Percentiles rank a stretch among this genome's conserved stretches.
Conservation (phyloP, 1,139 yeast genomes). For the Candida gigantensis region DNA sequence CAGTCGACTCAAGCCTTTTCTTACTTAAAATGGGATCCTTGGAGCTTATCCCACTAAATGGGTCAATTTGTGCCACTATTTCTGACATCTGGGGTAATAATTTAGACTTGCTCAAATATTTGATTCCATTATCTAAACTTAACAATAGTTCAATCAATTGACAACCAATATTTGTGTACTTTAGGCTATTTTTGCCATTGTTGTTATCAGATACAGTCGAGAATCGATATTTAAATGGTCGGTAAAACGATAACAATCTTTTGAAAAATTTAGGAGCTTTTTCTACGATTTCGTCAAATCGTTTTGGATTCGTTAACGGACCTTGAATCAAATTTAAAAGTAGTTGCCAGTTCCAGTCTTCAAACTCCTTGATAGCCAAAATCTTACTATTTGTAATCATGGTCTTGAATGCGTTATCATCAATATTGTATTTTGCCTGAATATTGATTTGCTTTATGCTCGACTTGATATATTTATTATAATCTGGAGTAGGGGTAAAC, state of each 20-base stretch:
- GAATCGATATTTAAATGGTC: slow-evolving; percentile 89
- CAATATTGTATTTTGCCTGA: slow-evolving; percentile 54
- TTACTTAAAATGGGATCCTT: slow-evolving; percentile 73
- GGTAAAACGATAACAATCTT: slow-evolving; percentile 77
- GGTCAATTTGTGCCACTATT: slow-evolving; percentile 82
- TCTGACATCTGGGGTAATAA: slow-evolving; percentile 85
- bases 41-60: slow-evolving; percentile 72
- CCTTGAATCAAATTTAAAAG: slow-evolving; percentile 73
- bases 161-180: slow-evolving; percentile 71
- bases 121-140: slow-evolving; percentile 62
- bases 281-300: slow-evolving; percentile 76
- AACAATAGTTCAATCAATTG: slow-evolving; percentile 69
- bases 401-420: slow-evolving; percentile 69
- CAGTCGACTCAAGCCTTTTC: slow-evolving; percentile 59
- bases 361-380: slow-evolving; percentile 72
- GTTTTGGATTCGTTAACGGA: slow-evolving; percentile 67
- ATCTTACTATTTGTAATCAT: slow-evolving; percentile 71
- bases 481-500: slow-evolving; percentile 19
- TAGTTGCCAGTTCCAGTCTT: slow-evolving; percentile 87
- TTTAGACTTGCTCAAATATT: slow-evolving; percentile 70
- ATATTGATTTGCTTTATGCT: slow-evolving; percentile 44
- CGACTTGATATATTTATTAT: slow-evolving; percentile 23
- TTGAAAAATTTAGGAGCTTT: slow-evolving; percentile 82
- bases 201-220: slow-evolving; percentile 47
- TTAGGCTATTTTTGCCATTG: slow-evolving; percentile 44